Base-by-base conservation (phyloP, 169 alveolate species). In the Cryptosporidium sp. region DNA sequence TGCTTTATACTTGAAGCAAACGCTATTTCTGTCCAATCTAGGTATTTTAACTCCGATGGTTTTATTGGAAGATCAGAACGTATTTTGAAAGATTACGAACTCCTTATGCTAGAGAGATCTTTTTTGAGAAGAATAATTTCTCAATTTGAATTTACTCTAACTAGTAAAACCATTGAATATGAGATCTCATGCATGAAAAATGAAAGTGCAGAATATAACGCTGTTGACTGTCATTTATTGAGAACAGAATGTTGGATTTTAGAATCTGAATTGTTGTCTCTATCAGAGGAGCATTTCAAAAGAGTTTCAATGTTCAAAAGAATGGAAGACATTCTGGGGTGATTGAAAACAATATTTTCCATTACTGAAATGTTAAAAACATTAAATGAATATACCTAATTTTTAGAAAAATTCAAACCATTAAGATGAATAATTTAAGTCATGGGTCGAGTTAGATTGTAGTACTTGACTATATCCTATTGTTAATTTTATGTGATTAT, bases 221-320 rank as follows among this genome's bases (percentile, higher is more conserved):
- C 23, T 51, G 41, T 73, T 26, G 86, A 73, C 55, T 73, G 86
- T 9, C 52, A 73, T 33, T 55, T 52, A 55, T 29, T 73, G 29
- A 73, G 69, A 31, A 37, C 51, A 16, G 71, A 73, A 73, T 73
- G 86, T 31, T 73, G 86, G 86, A 12, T 73, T 5, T 61, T 73
- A 16, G 86, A 73, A 18, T 12, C 61, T n/a, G 86, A 73, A 33
- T 69, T 73, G 26, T 5, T 50, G 6, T 73, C 69, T 33, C 23
- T 73, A 2, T 50, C 71, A n/a, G 86, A 73, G 51, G 86, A 73
- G 23, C 52, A 73, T 33, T 73, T 73, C 58, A 73, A 73, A 37
- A 50, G 86, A 39, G 29, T 73, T 39, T 73, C 86, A 51, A 52
- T 70, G 52, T 73, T 50, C 26, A 10, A 37, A 18, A 73, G 86